Conservation (phyloP, 2,329 filamentous ascomycete genomes). For the Penicillium capsulatum region DNA sequence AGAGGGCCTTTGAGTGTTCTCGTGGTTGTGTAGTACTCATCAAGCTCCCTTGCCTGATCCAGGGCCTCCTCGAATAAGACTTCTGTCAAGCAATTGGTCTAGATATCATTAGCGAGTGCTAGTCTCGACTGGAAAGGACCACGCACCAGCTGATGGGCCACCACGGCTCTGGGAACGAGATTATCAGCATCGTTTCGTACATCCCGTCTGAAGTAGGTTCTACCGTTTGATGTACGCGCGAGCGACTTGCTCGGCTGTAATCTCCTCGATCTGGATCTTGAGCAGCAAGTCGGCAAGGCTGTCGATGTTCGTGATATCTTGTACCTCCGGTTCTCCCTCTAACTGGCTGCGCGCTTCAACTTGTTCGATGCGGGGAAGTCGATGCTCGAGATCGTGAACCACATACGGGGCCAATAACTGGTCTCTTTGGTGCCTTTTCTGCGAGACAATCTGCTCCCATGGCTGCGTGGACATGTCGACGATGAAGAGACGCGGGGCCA, state of each 20-base stretch:
- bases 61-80: slow-evolving; percentile 35
- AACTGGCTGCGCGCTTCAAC: slow-evolving; percentile 25
- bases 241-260: slow-evolving; percentile 28
- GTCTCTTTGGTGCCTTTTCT: slow-evolving; percentile 27
- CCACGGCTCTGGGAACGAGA: slow-evolving; percentile 18
- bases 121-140: not conserved
- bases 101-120: not conserved
- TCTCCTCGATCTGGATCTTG: slow-evolving; percentile 21
- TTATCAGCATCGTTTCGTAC: too few relatives aligned
- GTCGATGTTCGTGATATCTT: slow-evolving; percentile 33
- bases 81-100: slow-evolving; percentile 40
- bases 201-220: too few relatives aligned
- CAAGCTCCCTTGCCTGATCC: slow-evolving; percentile 29
- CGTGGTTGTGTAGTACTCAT: slow-evolving; percentile 23
- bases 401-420: slow-evolving; percentile 28
- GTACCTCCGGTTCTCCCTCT: slow-evolving; percentile 17
- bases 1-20: slow-evolving; percentile 47
- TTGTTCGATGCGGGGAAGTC: slow-evolving; percentile 19
- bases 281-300: slow-evolving; percentile 21
- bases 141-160: slow-evolving; percentile 30
- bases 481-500: too few relatives aligned
- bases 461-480: slow-evolving; percentile 20
- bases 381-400: slow-evolving; percentile 25
- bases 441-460: slow-evolving; percentile 30
- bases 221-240: slow-evolving; percentile 35